Base-by-base conservation (phyloP, 108 stramenopile species). In the Nannochloropsis granulata region DNA sequence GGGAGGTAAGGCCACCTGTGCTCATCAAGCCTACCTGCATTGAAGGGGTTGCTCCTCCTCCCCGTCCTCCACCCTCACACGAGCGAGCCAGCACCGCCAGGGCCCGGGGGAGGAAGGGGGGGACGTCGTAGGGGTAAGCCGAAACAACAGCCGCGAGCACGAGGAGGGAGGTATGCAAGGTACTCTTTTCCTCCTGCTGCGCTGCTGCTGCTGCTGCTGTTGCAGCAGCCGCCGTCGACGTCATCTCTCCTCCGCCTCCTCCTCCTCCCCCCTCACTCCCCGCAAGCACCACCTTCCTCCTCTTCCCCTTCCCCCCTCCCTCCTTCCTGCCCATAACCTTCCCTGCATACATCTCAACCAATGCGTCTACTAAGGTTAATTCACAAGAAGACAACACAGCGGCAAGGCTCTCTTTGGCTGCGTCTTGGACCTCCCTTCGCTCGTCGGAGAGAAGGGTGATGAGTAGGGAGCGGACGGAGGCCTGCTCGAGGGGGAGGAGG, bases 91-190 rank as follows among this genome's bases (percentile, higher is more conserved):
- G n/a, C 21, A 71, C 21, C 3, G 56, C n/a, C 21, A 71, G 56
- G 56, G n/a, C 56, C 21, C 56, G 56, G 56, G 56, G 56, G 56
- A 71, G 56, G 79, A 80, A 87, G 24, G 87, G 25, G 13, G 87
- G 87, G 5, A 84, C 81, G 79, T 87, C 87, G 81, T 83, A 87
- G 25, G 87, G 87, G 44, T 71, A 42, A 1, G 87, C 87, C 81
- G 80, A 43, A 24, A 84, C 83, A 26, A 84, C 71, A 12, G 83
- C 82, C 43, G 83, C 45, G 43, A 87, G 25, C 43, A 83, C 87
- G 46, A 87, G 87, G 79, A 87, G 83, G 23, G 71, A 79, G 19
- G 23, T 80, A 24, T 83, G 79, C 43, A 56, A 79, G 44, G 43
- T 26, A 23, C 34, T 12, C 82, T 71, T 34, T 16, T 44, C 82